These are phyloP conservation scores for Vinca minor DNA, from an alignment of 257 asterid species.

Conservation along the genomic window DNA sequence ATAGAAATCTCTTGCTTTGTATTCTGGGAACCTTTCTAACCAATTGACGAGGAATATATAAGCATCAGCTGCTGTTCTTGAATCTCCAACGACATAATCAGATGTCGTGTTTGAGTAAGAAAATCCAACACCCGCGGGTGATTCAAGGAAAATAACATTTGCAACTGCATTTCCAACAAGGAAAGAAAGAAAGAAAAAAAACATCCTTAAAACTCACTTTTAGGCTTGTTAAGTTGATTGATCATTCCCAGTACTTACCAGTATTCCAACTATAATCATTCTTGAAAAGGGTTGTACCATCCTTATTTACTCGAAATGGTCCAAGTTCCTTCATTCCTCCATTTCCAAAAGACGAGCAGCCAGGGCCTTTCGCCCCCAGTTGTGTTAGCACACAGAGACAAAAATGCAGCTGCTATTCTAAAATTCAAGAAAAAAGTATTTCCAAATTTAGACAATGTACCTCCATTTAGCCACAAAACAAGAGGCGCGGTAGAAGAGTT, in stretches of 20 bases:
- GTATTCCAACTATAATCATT: constrained; percentile 26
- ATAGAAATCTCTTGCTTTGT: constrained; percentile 48
- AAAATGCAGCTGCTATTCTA: no score
- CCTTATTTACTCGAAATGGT: constrained; percentile 25
- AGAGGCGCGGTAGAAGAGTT: constrained; percentile 26
- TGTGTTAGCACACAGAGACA: neutral
- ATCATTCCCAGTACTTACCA: constrained; percentile 9
- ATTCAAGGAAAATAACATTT: constrained; percentile 56
- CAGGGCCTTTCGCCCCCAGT: constrained; percentile 17
- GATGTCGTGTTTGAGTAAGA: constrained; percentile 59
- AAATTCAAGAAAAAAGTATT: no score
- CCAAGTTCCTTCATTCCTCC: constrained; percentile 31
- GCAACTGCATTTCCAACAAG: constrained; percentile 50
- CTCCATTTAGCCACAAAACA: constrained; percentile 39
- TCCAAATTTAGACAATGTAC: constrained; percentile 9
- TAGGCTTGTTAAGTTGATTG: neutral
- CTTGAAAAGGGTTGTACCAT: constrained; percentile 20
- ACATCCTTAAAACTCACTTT: neutral
- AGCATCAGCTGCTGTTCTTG: constrained; percentile 43
- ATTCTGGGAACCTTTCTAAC: constrained; percentile 64
- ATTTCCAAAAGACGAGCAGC: constrained; percentile 26
- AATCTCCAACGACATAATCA: constrained; percentile 46
- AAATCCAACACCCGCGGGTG: constrained; percentile 77
- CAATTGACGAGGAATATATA: constrained; percentile 52
- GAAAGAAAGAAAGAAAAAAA: no score